These are phyloP conservation scores for Cryphonectria parasitica DNA, from an alignment of 2,329 filamentous ascomycete genomes.

Conservation along the genomic window DNA sequence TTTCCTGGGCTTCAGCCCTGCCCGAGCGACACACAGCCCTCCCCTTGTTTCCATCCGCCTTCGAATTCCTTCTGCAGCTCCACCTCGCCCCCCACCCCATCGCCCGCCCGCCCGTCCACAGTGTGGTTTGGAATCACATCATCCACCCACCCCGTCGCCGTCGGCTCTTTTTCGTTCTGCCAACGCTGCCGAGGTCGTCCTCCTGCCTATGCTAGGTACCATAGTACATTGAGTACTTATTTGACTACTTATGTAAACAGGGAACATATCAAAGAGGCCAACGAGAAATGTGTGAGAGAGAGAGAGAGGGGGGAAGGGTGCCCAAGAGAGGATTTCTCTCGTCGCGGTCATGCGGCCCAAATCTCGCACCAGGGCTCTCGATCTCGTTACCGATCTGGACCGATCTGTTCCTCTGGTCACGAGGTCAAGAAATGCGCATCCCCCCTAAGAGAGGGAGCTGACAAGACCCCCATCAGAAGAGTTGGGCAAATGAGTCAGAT, in stretches of 20 bases:
- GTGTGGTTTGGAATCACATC: slow-evolving; percentile 11
- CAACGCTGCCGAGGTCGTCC: not conserved
- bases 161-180: slow-evolving; percentile 3
- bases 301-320: not conserved
- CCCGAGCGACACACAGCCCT: slow-evolving; percentile 1
- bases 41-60: slow-evolving; percentile 18
- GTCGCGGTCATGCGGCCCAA: not conserved
- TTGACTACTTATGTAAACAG: not conserved
- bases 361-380: not conserved
- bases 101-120: not conserved
- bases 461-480: not conserved
- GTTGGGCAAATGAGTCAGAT: not conserved
- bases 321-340: too few relatives aligned
- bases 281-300: not conserved
- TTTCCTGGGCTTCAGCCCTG: slow-evolving; percentile 5
- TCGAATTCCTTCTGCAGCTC: slow-evolving; percentile 15
- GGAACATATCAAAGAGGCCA: not conserved
- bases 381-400: not conserved
- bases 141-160: not conserved
- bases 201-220: not conserved
- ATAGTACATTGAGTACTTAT: not conserved
- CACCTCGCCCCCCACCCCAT: not conserved
- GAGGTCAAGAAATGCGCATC: not conserved
- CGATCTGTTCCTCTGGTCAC: not conserved
- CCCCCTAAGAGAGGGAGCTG: not conserved